A percentile compares a stretch with the other conserved stretches of the same genome.
phyloP scores from a whole-genome alignment of 495 filamentous ascomycete species.

The Xylaria scruposa region DNA sequence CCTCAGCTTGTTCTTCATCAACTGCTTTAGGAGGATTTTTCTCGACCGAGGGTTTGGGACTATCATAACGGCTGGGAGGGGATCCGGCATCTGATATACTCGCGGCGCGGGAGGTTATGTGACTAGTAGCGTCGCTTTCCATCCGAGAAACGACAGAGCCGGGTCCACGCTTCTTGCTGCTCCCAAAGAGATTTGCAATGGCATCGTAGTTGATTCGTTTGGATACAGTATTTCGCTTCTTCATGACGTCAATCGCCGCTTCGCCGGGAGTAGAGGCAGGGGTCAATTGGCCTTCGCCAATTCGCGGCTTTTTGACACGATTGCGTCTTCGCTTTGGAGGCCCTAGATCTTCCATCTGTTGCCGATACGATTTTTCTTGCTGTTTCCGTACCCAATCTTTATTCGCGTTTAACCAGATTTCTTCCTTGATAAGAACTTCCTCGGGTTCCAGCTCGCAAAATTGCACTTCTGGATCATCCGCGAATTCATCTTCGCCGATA shows the following conservation, averaged over 20 bases:
- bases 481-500: slow-evolving; percentile 79
- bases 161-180: slow-evolving; percentile 43
- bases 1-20: slow-evolving; percentile 32
- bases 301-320: slow-evolving; percentile 58
- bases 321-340: slow-evolving; percentile 58
- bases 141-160: slow-evolving; percentile 43
- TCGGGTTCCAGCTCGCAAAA: slow-evolving; percentile 73
- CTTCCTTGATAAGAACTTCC: slow-evolving; percentile 80
- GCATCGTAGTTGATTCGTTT: slow-evolving; percentile 86
- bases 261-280: slow-evolving; percentile 69
- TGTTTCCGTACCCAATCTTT: slow-evolving; percentile 85
- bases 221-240: slow-evolving; percentile 68
- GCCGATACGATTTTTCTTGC: slow-evolving; percentile 75
- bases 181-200: slow-evolving; percentile 60
- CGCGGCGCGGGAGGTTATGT: slow-evolving; percentile 32
- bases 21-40: slow-evolving; percentile 24
- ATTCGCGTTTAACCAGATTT: slow-evolving; percentile 93
- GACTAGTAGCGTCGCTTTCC: slow-evolving; percentile 36
- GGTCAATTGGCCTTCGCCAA: slow-evolving; percentile 63
- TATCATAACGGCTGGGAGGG: slow-evolving; percentile 4
- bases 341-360: slow-evolving; percentile 63
- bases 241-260: slow-evolving; percentile 75
- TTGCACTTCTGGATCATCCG: slow-evolving; percentile 81
- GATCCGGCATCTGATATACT: slow-evolving; percentile 30
- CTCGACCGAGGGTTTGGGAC: slow-evolving; percentile 17